A percentile compares a stretch with the other conserved stretches of the same genome.
phyloP scores from a whole-genome alignment of 805 yeast species.

The Wickerhamiella occidentalis region DNA sequence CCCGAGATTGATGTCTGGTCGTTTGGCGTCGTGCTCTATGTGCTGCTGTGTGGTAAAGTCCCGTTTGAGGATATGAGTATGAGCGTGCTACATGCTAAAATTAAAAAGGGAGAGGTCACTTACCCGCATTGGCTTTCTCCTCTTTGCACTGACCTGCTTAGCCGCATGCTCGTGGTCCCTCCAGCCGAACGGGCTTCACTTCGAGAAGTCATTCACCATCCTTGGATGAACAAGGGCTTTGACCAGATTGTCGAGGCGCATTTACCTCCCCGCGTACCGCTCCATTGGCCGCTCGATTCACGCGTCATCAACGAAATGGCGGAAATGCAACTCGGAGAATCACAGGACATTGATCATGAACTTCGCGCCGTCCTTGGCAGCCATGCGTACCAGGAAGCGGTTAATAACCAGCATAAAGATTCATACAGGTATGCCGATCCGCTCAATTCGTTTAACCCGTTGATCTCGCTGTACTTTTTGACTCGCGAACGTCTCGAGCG shows the following conservation, averaged over 20 bases:
- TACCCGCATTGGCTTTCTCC: constrained; percentile 73
- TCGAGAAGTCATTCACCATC: constrained; percentile 70
- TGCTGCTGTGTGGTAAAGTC: constrained; percentile 91
- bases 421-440: constrained; percentile 46
- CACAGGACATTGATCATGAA: constrained; percentile 39
- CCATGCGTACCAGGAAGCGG: constrained; percentile 50
- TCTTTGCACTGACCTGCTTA: constrained; percentile 67
- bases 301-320: constrained; percentile 64
- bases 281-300: constrained; percentile 54
- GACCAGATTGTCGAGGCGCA: constrained; percentile 60
- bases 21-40: constrained; percentile 91
- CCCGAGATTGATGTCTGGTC: constrained; percentile 99
- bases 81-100: constrained; percentile 82
- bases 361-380: constrained; percentile 49
- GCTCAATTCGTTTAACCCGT: constrained; percentile 76
- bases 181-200: constrained; percentile 70
- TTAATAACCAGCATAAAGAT: constrained; percentile 40
- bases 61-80: constrained; percentile 96
- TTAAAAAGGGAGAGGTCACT: constrained; percentile 82
- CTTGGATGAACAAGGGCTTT: constrained; percentile 89
- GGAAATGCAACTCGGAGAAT: constrained; percentile 64
- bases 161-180: constrained; percentile 85
- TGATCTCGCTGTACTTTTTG: constrained; percentile 72
- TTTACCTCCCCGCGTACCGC: constrained; percentile 67
- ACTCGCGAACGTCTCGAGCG: constrained; percentile 75